Conservation (phyloP, 768 basidiomycete species). For the Tulasnella sp. region DNA sequence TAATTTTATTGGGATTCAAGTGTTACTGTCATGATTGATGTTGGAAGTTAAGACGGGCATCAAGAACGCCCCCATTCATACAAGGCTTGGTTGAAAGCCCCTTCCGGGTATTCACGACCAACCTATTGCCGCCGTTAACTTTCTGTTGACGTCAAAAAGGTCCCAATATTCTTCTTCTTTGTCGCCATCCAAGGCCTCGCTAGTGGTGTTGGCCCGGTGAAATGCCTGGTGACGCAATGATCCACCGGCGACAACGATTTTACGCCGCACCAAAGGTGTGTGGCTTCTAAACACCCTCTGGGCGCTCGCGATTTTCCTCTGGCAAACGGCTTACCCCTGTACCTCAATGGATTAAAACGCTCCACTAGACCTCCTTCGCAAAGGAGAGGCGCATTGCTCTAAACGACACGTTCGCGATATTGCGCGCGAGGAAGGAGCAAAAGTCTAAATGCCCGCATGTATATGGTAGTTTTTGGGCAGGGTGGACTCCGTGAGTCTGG, state of each 20-base stretch:
- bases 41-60: no score
- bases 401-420: neutral
- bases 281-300: neutral
- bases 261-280: neutral
- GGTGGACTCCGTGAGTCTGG: neutral
- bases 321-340: neutral
- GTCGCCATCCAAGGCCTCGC: neutral
- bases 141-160: no score
- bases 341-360: neutral
- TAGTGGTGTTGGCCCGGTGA: no score
- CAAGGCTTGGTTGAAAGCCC: no score
- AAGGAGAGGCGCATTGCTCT: neutral
- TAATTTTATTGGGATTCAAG: neutral
- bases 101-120: no score
- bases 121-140: no score
- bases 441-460: slow-evolving; percentile 2
- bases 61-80: no score
- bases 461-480: neutral
- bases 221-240: neutral
- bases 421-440: neutral
- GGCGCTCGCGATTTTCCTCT: neutral
- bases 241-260: neutral
- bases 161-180: no score
- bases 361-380: no score
- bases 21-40: neutral